Evolutionary conservation across 2,329 filamentous ascomycete genomes (phyloP), one percentile per base, ranked within the genome.

Genomic region (Fusarium sp.): DNA sequence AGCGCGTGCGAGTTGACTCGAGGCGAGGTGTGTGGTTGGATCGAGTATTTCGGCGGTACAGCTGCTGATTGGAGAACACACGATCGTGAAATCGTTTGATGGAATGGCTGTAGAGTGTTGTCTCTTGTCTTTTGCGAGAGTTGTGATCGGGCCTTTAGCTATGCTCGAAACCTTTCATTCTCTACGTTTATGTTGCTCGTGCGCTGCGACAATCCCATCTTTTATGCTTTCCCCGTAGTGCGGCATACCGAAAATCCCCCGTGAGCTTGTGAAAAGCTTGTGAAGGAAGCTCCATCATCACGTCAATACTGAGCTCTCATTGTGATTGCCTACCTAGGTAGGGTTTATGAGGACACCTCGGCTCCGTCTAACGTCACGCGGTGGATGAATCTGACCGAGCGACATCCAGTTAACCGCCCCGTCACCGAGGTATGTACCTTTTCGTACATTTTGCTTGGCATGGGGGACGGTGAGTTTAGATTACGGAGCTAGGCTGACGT

Each of bases 251-350:
- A 69, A 62, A 69, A 62, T 59, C 26, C 43, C 44, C 57, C 60
- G 46, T 38, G 44, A 52, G 65, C 66, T 69, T 57, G 66, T 69
- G 66, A 69, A 69, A 69, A 66, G 65, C 66, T 69, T 69, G 66
- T 69, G 66, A 69, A 63, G 43, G 26, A 28, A 51, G 24, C 36
- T 47, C 46, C 62, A 56, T 62, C 46, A 58, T 60, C 53, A 51
- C 54, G 44, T 62, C 63, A 51, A 66, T 21, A 57, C 50, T 31
- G 47, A 67, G 56, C 51, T 67, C 38, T 51, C 63, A 19, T 42
- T 57, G 28, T 42, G 38, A 39, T 52, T 50, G 22, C 62, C 57
- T 47, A 26, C 53, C 65, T 61, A 56, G 62, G 63, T 66, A 57
- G 36, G 33, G 42, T 42, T 31, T 34, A 28, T 11, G 17, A 42